Base-by-base conservation (phyloP, 306 rosid species). In the Medicago arabica region DNA sequence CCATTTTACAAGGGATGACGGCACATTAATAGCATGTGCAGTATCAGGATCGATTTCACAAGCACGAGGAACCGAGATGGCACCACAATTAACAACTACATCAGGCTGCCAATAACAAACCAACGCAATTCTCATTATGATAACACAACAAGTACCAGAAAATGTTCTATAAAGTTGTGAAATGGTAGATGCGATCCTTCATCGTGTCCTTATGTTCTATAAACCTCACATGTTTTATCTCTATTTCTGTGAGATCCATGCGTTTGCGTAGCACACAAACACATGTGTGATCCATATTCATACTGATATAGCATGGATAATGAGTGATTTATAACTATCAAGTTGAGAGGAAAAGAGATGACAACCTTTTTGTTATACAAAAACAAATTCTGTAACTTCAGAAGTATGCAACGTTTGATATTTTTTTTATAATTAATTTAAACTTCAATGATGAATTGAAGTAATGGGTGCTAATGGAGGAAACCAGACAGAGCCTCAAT, bases 81-180 rank as follows among this genome's bases (percentile, higher is more conserved):
- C 97, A 71, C 96, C 97, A 75, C 98, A 92, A 80, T 92, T 92
- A 75, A 95, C 86, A 75, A 92, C 89, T 65, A 92, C 88, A 71
- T 92, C 96, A 46, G 98, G 97, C 97, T 95, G 91, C 81, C 60
- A 83, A 71, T 54, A 40, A 47, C 67, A 77, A 83, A 55, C 9
- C 14, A 84, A 76, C 59, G 5, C 68, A 71, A 5, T 36, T 57
- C 72, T 89, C 82, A 92, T 75, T 46, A 9, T 50, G 36, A 38
- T 18, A 55, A 74, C 51, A 36, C 62, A 55, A 53, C 47, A 38
- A 40, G 40, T 58, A 31, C 76, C 18, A 62, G 36, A 39, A 8
- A 60, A 39, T 46, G 39, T 59, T 77, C 31, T 15, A 70, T 25
- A 14, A 2, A 21, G 58, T 78, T 49, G 31, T 41, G 64, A 61